Percentiles rank a stretch among this genome's conserved stretches.
Conservation (phyloP, 2,329 filamentous ascomycete genomes). For the Tolypocladium pustulatum region DNA sequence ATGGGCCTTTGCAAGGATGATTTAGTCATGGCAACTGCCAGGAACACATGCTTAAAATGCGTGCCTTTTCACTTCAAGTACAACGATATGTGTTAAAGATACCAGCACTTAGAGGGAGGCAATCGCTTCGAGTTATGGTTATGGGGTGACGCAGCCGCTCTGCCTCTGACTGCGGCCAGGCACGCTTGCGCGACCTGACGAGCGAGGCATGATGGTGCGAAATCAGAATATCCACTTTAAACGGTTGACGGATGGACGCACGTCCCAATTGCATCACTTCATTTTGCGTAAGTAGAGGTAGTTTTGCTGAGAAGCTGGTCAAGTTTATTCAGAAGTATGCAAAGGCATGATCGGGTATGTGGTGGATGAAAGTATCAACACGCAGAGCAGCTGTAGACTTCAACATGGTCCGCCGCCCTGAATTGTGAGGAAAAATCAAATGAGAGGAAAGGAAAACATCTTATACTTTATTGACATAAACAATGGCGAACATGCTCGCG, state of each 20-base stretch:
- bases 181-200: neutral
- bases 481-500: neutral
- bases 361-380: neutral
- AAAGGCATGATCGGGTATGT: slow-evolving; percentile 13
- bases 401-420: neutral
- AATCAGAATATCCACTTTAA: neutral
- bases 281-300: neutral
- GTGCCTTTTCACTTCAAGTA: neutral
- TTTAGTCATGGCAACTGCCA: neutral
- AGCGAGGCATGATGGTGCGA: neutral
- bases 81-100: neutral
- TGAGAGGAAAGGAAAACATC: neutral
- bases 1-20: neutral
- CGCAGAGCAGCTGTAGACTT: neutral
- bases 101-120: neutral
- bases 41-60: neutral
- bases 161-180: neutral
- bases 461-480: too few species aligned
- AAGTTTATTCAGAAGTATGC: slow-evolving; percentile 49
- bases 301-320: slow-evolving; percentile 46
- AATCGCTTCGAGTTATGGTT: neutral
- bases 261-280: neutral
- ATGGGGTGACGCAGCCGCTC: neutral
- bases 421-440: neutral
- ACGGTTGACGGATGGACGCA: neutral